Conservation (phyloP, 2,329 filamentous ascomycete genomes). For the Paracamarosporium sp. region DNA sequence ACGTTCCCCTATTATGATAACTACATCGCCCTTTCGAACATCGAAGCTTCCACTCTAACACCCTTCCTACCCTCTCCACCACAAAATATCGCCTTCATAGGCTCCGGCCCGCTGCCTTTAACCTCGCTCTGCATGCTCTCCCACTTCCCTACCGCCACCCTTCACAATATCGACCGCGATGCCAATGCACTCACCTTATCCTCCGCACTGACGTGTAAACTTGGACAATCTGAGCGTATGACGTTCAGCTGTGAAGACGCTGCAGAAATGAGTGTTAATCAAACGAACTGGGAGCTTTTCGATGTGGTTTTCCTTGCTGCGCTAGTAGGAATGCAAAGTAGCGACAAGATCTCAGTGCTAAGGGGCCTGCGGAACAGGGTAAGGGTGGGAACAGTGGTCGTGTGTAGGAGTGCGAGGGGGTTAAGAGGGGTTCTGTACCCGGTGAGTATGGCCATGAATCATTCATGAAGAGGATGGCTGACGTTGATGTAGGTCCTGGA, state of each 20-base stretch:
- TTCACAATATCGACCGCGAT: constrained; percentile 55
- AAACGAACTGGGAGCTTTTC: constrained; percentile 39
- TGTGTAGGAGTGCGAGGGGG: constrained; percentile 55
- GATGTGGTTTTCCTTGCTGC: constrained; percentile 60
- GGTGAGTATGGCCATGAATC: constrained; percentile 34
- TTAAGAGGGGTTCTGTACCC: constrained; percentile 57
- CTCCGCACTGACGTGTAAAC: constrained; percentile 31
- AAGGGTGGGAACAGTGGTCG: constrained; percentile 52
- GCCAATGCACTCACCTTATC: constrained; percentile 44
- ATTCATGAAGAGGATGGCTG: neutral
- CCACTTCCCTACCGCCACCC: constrained; percentile 34
- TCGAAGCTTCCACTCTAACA: constrained; percentile 54
- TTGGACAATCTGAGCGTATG: constrained; percentile 45
- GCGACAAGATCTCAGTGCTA: constrained; percentile 52
- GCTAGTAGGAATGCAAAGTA: constrained; percentile 54
- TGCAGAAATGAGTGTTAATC: neutral
- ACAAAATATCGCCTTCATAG: constrained; percentile 55
- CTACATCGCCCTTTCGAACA: constrained; percentile 56
- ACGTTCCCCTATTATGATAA: constrained; percentile 59
- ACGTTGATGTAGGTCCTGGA: constrained; percentile 46
- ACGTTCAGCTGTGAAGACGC: constrained; percentile 47
- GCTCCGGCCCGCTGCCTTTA: constrained; percentile 58
- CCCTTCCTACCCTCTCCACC: constrained; percentile 39
- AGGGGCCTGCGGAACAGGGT: constrained; percentile 46
- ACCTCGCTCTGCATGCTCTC: constrained; percentile 55